Percentiles rank a stretch among this genome's conserved stretches.
Conservation (phyloP, 352 stramenopile genomes). For the Phytopythium chamaehyphon region DNA sequence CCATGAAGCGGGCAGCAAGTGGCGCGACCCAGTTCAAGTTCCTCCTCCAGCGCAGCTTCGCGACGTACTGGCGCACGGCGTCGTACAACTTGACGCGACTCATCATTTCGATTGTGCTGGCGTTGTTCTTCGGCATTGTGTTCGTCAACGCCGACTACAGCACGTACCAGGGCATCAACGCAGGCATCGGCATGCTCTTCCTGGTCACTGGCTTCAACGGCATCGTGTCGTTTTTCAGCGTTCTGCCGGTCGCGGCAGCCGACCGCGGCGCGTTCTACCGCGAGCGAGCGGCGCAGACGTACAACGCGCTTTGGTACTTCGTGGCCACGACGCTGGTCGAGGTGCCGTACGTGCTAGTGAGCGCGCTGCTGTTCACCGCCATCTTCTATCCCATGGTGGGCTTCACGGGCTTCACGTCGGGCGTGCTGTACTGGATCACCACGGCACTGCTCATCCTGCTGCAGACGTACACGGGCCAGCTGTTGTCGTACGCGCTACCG, state of each 20-base stretch:
- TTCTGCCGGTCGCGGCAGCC: constrained; percentile 70
- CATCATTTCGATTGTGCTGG: constrained; percentile 59
- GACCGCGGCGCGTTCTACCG: constrained; percentile 81
- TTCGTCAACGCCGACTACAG: constrained; percentile 51
- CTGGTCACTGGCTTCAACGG: constrained; percentile 78
- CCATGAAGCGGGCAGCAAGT: constrained; percentile 23
- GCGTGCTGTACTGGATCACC: constrained; percentile 38
- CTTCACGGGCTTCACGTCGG: constrained; percentile 29
- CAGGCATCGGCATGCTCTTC: constrained; percentile 80
- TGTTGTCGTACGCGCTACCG: constrained; percentile 35
- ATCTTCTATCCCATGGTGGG: constrained; percentile 60
- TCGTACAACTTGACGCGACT: constrained; percentile 79
- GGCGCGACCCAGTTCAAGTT: constrained; percentile 26
- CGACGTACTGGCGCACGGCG: constrained; percentile 48
- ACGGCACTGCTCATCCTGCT: constrained; percentile 37
- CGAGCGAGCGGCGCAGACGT: constrained; percentile 72
- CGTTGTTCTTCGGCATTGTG: constrained; percentile 75
- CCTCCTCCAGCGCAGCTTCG: constrained; percentile 28
- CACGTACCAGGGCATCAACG: constrained; percentile 41
- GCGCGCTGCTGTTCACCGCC: constrained; percentile 35
- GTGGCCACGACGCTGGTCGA: constrained; percentile 76
- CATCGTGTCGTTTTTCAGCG: constrained; percentile 80
- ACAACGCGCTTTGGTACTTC: constrained; percentile 65
- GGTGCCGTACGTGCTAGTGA: constrained; percentile 44
- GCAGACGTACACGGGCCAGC: constrained; percentile 46